These are phyloP conservation scores for Mycena galericulata DNA, from an alignment of 768 basidiomycete species.

Conservation along the genomic window DNA sequence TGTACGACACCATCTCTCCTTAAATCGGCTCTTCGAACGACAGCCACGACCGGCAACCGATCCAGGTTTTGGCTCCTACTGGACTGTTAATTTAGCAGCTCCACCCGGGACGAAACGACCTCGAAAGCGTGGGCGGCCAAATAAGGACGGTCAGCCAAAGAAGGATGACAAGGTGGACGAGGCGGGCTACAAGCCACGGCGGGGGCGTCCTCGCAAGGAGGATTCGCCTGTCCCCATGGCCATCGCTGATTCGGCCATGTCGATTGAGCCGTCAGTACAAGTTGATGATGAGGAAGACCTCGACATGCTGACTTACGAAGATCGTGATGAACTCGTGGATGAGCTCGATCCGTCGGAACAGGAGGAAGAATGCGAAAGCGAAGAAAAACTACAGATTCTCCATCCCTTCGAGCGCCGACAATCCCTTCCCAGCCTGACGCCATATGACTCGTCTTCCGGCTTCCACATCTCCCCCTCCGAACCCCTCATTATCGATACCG, in stretches of 20 bases:
- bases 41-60: constrained; percentile 86
- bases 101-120: constrained; percentile 90
- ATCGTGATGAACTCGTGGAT: constrained; percentile 31
- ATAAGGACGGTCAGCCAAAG: constrained; percentile 52
- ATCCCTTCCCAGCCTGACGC: constrained; percentile 50
- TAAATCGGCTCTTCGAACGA: constrained; percentile 86
- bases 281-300: constrained; percentile 57
- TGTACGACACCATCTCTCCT: constrained; percentile 85
- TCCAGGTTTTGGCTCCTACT: constrained; percentile 89
- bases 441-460: constrained; percentile 40
- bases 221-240: constrained; percentile 17
- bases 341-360: constrained; percentile 55
- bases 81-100: constrained; percentile 90
- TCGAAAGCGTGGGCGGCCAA: constrained; percentile 78
- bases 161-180: constrained; percentile 25
- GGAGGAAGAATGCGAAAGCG: constrained; percentile 73
- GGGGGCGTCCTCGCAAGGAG: constrained; percentile 37
- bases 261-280: constrained; percentile 33
- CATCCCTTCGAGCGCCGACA: constrained; percentile 59
- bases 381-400: constrained; percentile 63
- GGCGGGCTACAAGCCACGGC: constrained; percentile 17
- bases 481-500: constrained; percentile 38
- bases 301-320: constrained; percentile 40
- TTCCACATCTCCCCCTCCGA: constrained; percentile 23
- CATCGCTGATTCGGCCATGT: constrained; percentile 10